These are phyloP conservation scores for Fusarium neocosmosporiellum DNA, from an alignment of 2,329 filamentous ascomycete genomes.

Conservation along the genomic window DNA sequence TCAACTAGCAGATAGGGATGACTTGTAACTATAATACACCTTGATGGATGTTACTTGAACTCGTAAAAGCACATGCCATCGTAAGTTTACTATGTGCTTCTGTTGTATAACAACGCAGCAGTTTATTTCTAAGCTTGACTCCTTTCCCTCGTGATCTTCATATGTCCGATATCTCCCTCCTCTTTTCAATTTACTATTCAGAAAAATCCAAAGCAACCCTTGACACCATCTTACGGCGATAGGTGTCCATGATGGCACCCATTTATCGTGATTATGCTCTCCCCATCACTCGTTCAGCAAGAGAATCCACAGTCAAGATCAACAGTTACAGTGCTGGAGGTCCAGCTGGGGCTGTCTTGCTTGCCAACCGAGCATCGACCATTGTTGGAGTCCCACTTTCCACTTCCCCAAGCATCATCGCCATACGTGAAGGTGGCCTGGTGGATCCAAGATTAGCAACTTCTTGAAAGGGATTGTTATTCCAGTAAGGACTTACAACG, in stretches of 20 bases:
- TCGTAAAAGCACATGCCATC: not conserved
- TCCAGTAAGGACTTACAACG: not conserved
- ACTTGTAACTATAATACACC: not conserved
- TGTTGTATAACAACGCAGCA: not conserved
- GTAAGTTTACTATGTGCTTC: not conserved
- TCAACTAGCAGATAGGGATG: not conserved
- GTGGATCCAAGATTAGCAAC: not conserved
- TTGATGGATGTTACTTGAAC: not conserved
- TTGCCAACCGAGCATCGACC: constrained; percentile 4
- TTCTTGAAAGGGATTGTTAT: not conserved
- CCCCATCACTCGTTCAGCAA: not conserved
- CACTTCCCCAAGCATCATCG: constrained; percentile 5
- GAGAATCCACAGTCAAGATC: constrained; percentile 2
- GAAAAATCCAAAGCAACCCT: no score
- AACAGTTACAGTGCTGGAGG: not conserved
- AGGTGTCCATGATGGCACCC: not conserved
- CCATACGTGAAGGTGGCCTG: constrained; percentile 1
- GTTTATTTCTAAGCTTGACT: not conserved
- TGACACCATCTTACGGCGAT: not conserved
- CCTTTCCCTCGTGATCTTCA: not conserved
- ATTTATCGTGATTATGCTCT: not conserved
- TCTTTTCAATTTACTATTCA: no score
- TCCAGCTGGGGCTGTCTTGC: not conserved
- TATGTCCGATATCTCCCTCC: not conserved
- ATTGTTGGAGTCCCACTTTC: constrained; percentile 3